phyloP scores from a whole-genome alignment of 305 asterid genomes.

The Withania somnifera region DNA sequence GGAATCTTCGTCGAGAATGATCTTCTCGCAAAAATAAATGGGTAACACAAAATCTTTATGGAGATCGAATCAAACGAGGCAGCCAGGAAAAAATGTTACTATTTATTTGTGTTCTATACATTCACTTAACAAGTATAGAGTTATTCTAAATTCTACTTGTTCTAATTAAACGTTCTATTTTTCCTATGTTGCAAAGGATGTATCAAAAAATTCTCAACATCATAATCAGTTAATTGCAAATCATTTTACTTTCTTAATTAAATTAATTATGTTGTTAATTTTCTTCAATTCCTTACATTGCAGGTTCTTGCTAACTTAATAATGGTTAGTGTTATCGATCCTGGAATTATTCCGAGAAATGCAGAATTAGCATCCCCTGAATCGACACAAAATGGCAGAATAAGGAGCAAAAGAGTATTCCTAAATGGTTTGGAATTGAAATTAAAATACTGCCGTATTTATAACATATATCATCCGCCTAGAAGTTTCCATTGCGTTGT shows the following conservation, averaged over 20 bases:
- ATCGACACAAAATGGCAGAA: not conserved
- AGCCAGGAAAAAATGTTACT: too few species aligned
- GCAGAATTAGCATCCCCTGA: not conserved
- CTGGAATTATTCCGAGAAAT: conserved; percentile 8
- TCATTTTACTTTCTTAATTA: not conserved
- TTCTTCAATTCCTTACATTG: not conserved
- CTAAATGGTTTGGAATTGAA: conserved; percentile 33
- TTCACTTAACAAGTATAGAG: too few species aligned
- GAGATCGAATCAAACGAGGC: too few species aligned
- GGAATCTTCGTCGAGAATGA: too few species aligned
- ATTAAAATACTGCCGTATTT: conserved; percentile 35
- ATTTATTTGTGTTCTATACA: too few species aligned
- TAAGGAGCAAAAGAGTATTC: not conserved
- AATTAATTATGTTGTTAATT: not conserved
- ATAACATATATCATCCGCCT: conserved; percentile 47
- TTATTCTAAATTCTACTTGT: too few species aligned
- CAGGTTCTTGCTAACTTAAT: conserved; percentile 10
- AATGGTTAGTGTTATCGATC: conserved; percentile 8
- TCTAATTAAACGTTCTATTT: too few species aligned
- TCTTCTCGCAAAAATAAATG: too few species aligned
- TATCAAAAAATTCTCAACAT: not conserved
- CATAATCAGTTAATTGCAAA: conserved; percentile 8
- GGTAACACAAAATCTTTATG: too few species aligned
- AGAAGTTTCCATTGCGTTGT: conserved; percentile 51
- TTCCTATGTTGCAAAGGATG: conserved; percentile 7